These are phyloP conservation scores for Monosporascus sp. DNA, from an alignment of 2,329 filamentous ascomycete genomes.

Conservation along the genomic window DNA sequence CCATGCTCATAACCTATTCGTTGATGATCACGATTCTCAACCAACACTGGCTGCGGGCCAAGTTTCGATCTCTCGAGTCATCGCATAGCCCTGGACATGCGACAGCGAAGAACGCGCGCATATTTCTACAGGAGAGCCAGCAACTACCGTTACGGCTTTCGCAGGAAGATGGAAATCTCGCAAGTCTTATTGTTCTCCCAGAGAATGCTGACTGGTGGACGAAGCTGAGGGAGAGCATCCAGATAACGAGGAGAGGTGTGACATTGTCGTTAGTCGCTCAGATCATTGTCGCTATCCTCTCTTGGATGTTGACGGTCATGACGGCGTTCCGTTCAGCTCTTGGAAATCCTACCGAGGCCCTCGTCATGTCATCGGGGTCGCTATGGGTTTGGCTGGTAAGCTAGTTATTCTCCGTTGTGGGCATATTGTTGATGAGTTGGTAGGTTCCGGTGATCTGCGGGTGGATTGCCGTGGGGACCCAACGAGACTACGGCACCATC, in stretches of 20 bases:
- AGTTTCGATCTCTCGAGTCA: conserved; percentile 8
- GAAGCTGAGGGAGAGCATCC: conserved; percentile 5
- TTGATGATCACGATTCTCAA: conserved; percentile 16
- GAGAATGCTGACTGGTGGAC: conserved; percentile 13
- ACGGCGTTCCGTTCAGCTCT: conserved; percentile 9
- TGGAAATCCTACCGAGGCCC: conserved; percentile 9
- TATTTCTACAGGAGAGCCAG: conserved; percentile 12
- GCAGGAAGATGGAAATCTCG: conserved; percentile 9
- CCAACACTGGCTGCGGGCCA: conserved; percentile 9
- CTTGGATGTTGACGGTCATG: conserved; percentile 11
- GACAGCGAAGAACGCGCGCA: conserved; percentile 7
- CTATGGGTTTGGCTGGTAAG: conserved; percentile 16
- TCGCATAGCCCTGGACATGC: neutral
- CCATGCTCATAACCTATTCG: conserved; percentile 15
- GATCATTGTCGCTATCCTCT: conserved; percentile 10
- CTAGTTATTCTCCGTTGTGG: neutral
- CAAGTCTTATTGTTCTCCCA: conserved; percentile 10
- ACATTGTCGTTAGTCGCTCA: conserved; percentile 13
- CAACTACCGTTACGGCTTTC: conserved; percentile 11
- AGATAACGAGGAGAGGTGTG: conserved; percentile 9
- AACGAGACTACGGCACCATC: conserved; percentile 8
- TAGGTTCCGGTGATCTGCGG: conserved; percentile 13
- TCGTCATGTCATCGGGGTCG: conserved; percentile 10
- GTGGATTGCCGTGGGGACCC: conserved; percentile 12
- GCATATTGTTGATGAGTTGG: neutral